Conservation (phyloP, 176 grass and related monocot species). For the Tillandsia leiboldiana region DNA sequence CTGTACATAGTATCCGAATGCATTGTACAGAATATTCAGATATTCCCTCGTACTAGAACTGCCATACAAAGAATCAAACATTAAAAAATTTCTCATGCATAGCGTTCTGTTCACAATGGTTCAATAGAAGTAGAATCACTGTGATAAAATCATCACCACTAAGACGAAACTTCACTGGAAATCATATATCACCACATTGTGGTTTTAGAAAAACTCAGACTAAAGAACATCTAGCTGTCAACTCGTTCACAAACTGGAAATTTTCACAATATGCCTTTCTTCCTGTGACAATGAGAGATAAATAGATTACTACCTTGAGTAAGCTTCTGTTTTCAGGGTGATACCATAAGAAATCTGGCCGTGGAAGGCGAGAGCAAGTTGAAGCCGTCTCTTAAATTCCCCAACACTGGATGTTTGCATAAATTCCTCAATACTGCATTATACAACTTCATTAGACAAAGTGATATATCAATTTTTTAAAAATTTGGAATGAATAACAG, state of each 20-base stretch:
- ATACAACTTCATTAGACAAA: slow-evolving; percentile 23
- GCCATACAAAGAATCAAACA: slow-evolving; percentile 8
- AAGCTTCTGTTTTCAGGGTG: slow-evolving; percentile 23
- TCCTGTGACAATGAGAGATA: background rate
- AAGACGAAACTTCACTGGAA: background rate
- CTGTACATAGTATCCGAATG: slow-evolving; percentile 92
- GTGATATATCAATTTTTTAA: background rate
- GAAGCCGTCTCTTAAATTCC: slow-evolving; percentile 82
- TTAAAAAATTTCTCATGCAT: background rate
- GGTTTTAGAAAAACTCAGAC: too few species aligned
- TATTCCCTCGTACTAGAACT: slow-evolving; percentile 41
- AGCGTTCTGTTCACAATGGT: background rate
- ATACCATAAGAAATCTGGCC: slow-evolving; percentile 54
- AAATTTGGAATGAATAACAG: slow-evolving; percentile 5
- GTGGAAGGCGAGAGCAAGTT: slow-evolving; percentile 72
- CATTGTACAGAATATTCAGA: slow-evolving; percentile 73
- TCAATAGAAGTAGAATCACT: background rate
- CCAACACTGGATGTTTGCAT: slow-evolving; percentile 79
- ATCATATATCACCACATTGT: background rate
- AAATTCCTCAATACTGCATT: slow-evolving; percentile 84
- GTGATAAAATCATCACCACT: background rate
- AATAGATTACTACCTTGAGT: slow-evolving; percentile 51
- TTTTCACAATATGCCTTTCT: background rate
- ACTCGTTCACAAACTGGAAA: background rate
- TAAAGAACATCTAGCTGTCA: too few species aligned